These are phyloP conservation scores for Sordariomycetes sp. DNA, from an alignment of 2,329 filamentous ascomycete species.

Conservation along the genomic window DNA sequence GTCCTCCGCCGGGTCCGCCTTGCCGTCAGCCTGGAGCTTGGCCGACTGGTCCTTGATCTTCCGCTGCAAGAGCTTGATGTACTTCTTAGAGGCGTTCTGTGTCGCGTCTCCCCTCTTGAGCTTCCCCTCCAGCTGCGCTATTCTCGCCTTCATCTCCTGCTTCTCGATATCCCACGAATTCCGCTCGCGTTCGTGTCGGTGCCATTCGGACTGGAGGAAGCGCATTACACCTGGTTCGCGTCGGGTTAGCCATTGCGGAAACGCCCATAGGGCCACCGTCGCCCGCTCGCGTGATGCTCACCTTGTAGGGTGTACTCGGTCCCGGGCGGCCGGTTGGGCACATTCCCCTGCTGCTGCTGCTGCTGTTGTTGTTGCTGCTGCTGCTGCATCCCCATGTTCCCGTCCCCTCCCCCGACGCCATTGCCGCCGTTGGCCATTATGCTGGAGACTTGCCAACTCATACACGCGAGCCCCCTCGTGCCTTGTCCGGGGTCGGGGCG, in stretches of 20 bases:
- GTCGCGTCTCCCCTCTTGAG: constrained; percentile 76
- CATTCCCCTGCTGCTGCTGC: constrained; percentile 25
- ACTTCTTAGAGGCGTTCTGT: constrained; percentile 82
- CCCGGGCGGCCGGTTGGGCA: constrained; percentile 41
- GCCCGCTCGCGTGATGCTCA: constrained; percentile 10
- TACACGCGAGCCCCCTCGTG: constrained; percentile 7
- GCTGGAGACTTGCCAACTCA: constrained; percentile 23
- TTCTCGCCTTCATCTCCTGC: constrained; percentile 97
- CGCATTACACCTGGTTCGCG: constrained; percentile 75
- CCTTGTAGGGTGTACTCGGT: constrained; percentile 54
- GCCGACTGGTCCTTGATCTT: constrained; percentile 76
- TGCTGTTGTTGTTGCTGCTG: constrained; percentile 6
- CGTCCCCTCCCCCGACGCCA: constrained; percentile 16
- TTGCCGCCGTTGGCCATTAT: constrained; percentile 28
- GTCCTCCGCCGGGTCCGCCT: constrained; percentile 25
- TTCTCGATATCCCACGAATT: constrained; percentile 99
- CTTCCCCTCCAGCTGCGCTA: constrained; percentile 88
- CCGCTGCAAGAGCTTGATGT: constrained; percentile 79
- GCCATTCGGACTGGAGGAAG: constrained; percentile 98
- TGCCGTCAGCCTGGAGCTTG: constrained; percentile 49
- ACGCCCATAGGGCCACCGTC: not conserved
- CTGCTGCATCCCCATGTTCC: constrained; percentile 4
- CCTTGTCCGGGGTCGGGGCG: not conserved
- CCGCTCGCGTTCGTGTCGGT: constrained; percentile 91
- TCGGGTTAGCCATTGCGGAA: not conserved